Evolutionary conservation across 2,329 filamentous ascomycete genomes (phyloP), one percentile per base, ranked within the genome.

Genomic region (Cryphonectria carpinicola): DNA sequence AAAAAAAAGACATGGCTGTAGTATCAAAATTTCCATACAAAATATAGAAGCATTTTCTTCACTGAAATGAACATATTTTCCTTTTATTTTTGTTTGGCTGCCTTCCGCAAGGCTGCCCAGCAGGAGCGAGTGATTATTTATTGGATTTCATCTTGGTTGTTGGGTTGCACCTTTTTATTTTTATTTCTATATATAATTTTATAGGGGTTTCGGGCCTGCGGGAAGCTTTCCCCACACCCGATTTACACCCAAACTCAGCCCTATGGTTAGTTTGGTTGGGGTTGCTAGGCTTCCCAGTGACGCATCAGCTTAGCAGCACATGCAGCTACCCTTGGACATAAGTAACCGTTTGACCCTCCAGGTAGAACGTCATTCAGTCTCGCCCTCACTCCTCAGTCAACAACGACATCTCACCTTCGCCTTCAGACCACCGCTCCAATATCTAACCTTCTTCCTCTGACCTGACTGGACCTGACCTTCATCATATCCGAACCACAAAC

Each of bases 211-310:
- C 8, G 37, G 11, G 58, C 32, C 32, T n/a, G 32, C 58, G 35
- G 32, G 58, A 61, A 61, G 17, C 8, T 37, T 71, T 60, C 67
- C 67, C 70, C 70, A 62, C 66, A 68, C 32, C 19, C 63, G 66
- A 58, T 46, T 37, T 52, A n/a, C 25, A 39, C 25, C 25, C 6
- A 52, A 58, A 7, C 14, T 71, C 70, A 71, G 70, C 70, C 70
- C 70, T 71, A 70, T 49, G 41, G 49, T 19, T 32, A 13, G 54
- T 71, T 67, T 28, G 41, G 58, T 1, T 28, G 4, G 25, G 25
- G 54, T 43, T 70, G 70, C 67, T 67, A 64, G 70, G 52, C 67
- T 43, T 58, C 58, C 58, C 32, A 58, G 63, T 71, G 70, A 71
- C 70, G 70, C 67, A 70, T 54, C 63, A 37, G 39, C 60, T 41